phyloP scores from a whole-genome alignment of 202 grass and related monocot species.

The Thinopyrum obtusiflorum region DNA sequence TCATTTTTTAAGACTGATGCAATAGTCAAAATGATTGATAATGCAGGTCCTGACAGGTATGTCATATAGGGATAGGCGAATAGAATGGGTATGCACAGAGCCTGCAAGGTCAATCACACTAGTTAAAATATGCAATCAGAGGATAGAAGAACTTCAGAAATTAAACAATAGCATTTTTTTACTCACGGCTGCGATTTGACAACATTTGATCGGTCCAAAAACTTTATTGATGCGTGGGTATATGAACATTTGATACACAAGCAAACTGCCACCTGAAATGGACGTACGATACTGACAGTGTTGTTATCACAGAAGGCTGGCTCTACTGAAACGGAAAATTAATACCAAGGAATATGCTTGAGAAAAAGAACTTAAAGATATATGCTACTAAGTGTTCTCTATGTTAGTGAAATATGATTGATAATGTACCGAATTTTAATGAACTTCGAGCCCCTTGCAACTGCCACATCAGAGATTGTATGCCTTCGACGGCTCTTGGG shows the following conservation, averaged over 20 bases:
- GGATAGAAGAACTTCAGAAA: neutral
- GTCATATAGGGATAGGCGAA: constrained; percentile 78
- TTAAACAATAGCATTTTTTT: neutral
- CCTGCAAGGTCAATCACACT: constrained; percentile 36
- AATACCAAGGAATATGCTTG: neutral
- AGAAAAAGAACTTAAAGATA: too few species aligned
- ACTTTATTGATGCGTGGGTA: constrained; percentile 59
- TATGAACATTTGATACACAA: constrained; percentile 64
- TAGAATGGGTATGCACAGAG: constrained; percentile 60
- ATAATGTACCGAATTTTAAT: too few species aligned
- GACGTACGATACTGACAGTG: neutral
- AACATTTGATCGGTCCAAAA: constrained; percentile 48
- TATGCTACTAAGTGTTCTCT: neutral
- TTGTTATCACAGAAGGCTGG: neutral
- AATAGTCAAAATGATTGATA: constrained; percentile 50
- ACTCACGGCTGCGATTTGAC: constrained; percentile 50
- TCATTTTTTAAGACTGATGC: constrained; percentile 69
- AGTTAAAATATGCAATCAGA: neutral
- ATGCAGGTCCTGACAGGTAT: constrained; percentile 53
- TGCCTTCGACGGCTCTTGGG: too few species aligned
- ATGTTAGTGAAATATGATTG: too few species aligned
- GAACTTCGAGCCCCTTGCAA: too few species aligned
- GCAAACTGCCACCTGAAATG: constrained; percentile 59
- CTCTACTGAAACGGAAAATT: too few species aligned
- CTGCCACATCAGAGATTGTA: too few species aligned